Conservation (phyloP, 140 eudicot species). For the Senecio squalidus region DNA sequence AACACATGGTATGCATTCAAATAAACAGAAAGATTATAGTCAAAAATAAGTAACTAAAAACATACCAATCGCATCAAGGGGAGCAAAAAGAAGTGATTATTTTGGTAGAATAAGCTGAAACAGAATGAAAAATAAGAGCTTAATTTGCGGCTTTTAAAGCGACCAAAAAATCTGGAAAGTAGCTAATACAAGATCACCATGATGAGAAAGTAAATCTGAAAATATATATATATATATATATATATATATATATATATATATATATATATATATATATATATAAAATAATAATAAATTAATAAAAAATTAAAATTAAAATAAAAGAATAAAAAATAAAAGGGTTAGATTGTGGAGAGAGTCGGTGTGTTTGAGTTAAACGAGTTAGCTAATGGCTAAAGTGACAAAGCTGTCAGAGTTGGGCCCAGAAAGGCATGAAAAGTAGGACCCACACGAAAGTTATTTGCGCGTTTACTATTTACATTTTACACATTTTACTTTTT, state of each 20-base stretch:
- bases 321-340: background rate
- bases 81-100: constrained; percentile 16
- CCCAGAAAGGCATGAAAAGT: constrained; percentile 3
- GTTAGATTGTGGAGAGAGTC: background rate
- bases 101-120: constrained; percentile 11
- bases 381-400: background rate
- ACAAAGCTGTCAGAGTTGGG: constrained; percentile 28
- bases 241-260: background rate
- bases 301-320: too few relatives aligned
- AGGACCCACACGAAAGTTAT: constrained; percentile 3
- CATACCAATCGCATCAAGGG: constrained; percentile 36
- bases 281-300: background rate
- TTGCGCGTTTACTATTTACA: constrained; percentile 11
- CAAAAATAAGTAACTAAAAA: background rate
- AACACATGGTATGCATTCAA: constrained; percentile 6
- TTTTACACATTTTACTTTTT: too few relatives aligned
- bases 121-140: too few relatives aligned
- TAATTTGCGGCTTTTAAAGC: too few relatives aligned
- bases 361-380: background rate
- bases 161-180: constrained; percentile 31
- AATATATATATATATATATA: background rate
- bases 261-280: background rate
- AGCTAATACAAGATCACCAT: constrained; percentile 16
- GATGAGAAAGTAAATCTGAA: constrained; percentile 11
- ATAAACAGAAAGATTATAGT: constrained; percentile 3